Base-by-base conservation (phyloP, 1,284 basidiomycete species). In the Pisolithus thermaeus region DNA sequence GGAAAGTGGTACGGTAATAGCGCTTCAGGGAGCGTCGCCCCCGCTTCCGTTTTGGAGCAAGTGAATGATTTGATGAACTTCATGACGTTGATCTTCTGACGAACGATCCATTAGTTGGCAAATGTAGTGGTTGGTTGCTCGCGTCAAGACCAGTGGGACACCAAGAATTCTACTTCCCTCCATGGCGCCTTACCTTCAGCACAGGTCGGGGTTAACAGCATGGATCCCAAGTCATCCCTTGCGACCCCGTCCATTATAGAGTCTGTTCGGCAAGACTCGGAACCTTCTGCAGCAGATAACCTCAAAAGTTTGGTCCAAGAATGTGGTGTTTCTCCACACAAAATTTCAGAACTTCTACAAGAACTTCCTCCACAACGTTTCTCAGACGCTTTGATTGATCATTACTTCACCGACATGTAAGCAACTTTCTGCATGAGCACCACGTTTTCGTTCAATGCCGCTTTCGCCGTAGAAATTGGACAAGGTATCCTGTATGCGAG, bases 401-500 rank as follows among this genome's bases (percentile, higher is more conserved):
- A 84, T 62, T 91, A 91, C 59, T 91, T 91, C 60, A 68, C 72
- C 36, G 73, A 79, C n/a, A 80, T 91, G 88, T 89, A 59, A 62
- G 84, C 72, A 12, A 43, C 18, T 36, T 46, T 46, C 30, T 22
- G 44, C 44, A 36, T 12, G 32, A 46, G 16, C 32, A 32, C 44
- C 32, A 20, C 8, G 44, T 46, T 14, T 35, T 16, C 28, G 40
- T 55, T 38, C 11, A 27, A 27, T 20, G 44, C 51, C 16, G 49
- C 40, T 40, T 46, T 55, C 18, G 54, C 37, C 47, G 40, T 60
- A 93, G 94, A 68, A 97, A 97, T 65, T 92, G 90, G 79, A 92
- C 92, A n/a, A 83, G 93, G 38, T 94, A 96, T 68, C 93, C 93
- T 28, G 81, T 97, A 30, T 92, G 91, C 44, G 93, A 96, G 59